A percentile compares a stretch with the other conserved stretches of the same genome.
Evolutionary conservation across 176 grass and related monocot species (phyloP).

Genomic region (Lolium perenne): DNA sequence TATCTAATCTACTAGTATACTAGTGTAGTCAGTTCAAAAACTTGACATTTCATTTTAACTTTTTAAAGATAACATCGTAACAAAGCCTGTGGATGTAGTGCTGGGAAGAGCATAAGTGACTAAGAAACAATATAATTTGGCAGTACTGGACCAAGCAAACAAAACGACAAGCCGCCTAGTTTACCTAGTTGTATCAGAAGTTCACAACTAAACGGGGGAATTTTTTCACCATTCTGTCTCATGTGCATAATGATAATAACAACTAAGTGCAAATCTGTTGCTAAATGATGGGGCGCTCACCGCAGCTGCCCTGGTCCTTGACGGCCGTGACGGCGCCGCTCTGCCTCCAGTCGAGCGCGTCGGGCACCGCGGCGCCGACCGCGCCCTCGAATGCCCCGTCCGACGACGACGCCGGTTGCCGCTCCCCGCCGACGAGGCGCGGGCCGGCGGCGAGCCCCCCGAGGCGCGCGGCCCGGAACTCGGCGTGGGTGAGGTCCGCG

Average conservation of each 20-base stretch:
- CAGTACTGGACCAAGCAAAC: background rate
- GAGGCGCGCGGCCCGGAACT: slow-evolving; percentile 70
- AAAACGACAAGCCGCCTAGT: background rate
- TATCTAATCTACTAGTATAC: background rate
- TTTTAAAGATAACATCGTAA: background rate
- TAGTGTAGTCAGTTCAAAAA: background rate
- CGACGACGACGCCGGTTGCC: background rate
- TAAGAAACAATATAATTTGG: background rate
- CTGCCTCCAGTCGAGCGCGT: slow-evolving; percentile 73
- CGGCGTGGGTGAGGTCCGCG: slow-evolving; percentile 66
- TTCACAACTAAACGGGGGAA: background rate
- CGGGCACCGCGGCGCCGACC: slow-evolving; percentile 41
- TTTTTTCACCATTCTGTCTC: no score
- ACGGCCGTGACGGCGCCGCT: slow-evolving; percentile 63
- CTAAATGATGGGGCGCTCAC: slow-evolving; percentile 48
- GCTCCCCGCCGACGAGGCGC: background rate
- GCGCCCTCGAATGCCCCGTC: background rate
- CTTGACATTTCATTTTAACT: background rate
- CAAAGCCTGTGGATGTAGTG: background rate
- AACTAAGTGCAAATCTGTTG: background rate
- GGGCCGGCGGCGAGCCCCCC: slow-evolving; percentile 40
- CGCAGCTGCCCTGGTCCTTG: slow-evolving; percentile 81
- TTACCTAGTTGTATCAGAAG: background rate
- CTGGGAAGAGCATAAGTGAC: background rate
- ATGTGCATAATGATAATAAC: background rate